Evolutionary conservation across 148 eudicot genomes (phyloP).

Genomic region (Selenicereus undatus): DNA sequence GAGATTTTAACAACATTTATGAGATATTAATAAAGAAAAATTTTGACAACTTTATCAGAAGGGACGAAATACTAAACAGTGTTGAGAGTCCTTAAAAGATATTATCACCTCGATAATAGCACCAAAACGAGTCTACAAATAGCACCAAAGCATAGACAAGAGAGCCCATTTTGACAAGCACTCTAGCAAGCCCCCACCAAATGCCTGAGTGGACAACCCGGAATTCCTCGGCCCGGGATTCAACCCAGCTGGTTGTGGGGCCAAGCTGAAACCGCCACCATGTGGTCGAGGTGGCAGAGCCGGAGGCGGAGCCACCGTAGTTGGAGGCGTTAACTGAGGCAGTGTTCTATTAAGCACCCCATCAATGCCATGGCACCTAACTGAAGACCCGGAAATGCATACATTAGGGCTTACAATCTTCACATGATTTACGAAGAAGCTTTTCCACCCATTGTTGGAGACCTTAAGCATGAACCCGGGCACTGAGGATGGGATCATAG

Average conservation of each 20-base stretch:
- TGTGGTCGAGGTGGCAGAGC: background rate
- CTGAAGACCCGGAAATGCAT: constrained; percentile 41
- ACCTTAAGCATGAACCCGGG: constrained; percentile 37
- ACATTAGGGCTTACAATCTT: constrained; percentile 55
- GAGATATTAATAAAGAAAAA: too few relatives aligned
- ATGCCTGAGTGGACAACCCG: background rate
- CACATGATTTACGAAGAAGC: constrained; percentile 48
- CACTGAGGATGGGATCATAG: constrained; percentile 50
- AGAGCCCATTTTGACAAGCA: background rate
- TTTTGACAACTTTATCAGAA: too few relatives aligned
- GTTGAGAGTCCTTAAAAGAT: too few relatives aligned
- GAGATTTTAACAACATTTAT: too few relatives aligned
- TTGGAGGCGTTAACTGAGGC: background rate
- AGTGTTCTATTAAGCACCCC: constrained; percentile 18
- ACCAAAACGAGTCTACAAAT: background rate
- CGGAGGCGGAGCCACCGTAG: background rate
- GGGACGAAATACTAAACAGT: too few relatives aligned
- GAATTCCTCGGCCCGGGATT: background rate
- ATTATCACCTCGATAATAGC: too few relatives aligned
- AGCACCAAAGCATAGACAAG: background rate
- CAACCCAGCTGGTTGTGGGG: background rate
- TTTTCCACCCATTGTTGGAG: constrained; percentile 45
- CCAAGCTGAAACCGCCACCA: background rate
- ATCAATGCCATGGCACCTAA: constrained; percentile 75
- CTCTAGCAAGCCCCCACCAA: background rate